Conservation (phyloP, 2,329 filamentous ascomycete species). For the Colletotrichum horii region DNA sequence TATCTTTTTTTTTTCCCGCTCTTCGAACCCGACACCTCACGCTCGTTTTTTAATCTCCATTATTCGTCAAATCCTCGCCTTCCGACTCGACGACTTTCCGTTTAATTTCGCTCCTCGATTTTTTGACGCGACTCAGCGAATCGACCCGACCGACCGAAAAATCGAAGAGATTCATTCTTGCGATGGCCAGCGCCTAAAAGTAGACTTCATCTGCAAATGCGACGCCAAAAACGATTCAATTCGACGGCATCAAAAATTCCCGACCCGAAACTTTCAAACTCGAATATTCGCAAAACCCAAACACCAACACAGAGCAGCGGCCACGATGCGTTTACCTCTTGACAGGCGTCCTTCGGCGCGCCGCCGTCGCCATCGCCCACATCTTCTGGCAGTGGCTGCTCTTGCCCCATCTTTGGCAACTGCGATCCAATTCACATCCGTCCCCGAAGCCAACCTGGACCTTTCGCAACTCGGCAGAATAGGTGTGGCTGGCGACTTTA, state of each 20-base stretch:
- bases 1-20: background rate
- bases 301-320: background rate
- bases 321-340: constrained; percentile 54
- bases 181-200: constrained; percentile 13
- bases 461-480: constrained; percentile 80
- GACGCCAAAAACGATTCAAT: background rate
- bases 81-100: constrained; percentile 9
- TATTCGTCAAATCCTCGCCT: background rate
- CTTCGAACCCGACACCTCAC: constrained; percentile 5
- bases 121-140: constrained; percentile 9
- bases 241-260: background rate
- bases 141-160: background rate
- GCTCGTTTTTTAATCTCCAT: constrained; percentile 13
- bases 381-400: constrained; percentile 45
- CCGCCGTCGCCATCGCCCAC: constrained; percentile 38
- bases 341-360: constrained; percentile 47
- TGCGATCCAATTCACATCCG: constrained; percentile 64
- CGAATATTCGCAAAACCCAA: background rate
- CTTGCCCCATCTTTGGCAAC: constrained; percentile 46
- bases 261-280: background rate
- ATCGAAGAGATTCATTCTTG: background rate
- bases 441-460: constrained; percentile 76
- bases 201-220: constrained; percentile 14
- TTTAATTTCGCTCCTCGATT: constrained; percentile 10
- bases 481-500: constrained; percentile 87